phyloP scores from a whole-genome alignment of 2,329 filamentous ascomycete species.

The Penicillium verrucosum region DNA sequence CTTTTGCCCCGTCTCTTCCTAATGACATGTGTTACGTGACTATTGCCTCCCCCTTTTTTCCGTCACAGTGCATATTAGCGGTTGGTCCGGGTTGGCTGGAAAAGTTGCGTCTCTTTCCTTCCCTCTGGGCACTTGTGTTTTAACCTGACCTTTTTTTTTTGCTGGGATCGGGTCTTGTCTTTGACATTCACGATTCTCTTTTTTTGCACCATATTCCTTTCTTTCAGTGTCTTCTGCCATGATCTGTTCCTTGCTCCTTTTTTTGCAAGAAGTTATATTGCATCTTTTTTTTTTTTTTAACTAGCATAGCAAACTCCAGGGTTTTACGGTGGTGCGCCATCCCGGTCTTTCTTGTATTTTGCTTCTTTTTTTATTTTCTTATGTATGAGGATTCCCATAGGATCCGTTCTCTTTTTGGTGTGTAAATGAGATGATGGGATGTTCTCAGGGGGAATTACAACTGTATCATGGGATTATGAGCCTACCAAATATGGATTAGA shows the following conservation, averaged over 20 bases:
- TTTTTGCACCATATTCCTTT: constrained; percentile 25
- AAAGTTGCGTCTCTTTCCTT: constrained; percentile 36
- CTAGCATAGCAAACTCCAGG: constrained; percentile 41
- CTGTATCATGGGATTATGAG: constrained; percentile 1
- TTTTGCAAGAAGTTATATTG: constrained; percentile 16
- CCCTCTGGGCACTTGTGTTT: constrained; percentile 27
- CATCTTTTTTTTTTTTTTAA: constrained; percentile 21
- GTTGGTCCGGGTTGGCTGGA: constrained; percentile 35
- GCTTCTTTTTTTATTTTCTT: constrained; percentile 6
- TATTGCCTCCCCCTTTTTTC: constrained; percentile 22
- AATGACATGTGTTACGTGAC: constrained; percentile 43
- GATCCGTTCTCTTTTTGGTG: not conserved
- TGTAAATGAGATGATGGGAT: constrained; percentile 3
- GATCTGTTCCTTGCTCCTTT: constrained; percentile 1
- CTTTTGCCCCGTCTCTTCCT: constrained; percentile 23
- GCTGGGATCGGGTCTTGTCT: constrained; percentile 11
- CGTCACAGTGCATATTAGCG: constrained; percentile 43
- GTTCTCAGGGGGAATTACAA: not conserved
- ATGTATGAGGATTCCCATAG: not conserved
- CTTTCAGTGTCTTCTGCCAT: constrained; percentile 13
- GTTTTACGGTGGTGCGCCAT: constrained; percentile 19
- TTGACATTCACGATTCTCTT: constrained; percentile 19
- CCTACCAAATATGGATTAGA: not conserved
- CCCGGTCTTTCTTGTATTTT: constrained; percentile 19
- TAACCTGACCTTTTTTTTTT: constrained; percentile 24